phyloP scores from a whole-genome alignment of 2,329 filamentous ascomycete genomes.

The Talaromyces sp. region DNA sequence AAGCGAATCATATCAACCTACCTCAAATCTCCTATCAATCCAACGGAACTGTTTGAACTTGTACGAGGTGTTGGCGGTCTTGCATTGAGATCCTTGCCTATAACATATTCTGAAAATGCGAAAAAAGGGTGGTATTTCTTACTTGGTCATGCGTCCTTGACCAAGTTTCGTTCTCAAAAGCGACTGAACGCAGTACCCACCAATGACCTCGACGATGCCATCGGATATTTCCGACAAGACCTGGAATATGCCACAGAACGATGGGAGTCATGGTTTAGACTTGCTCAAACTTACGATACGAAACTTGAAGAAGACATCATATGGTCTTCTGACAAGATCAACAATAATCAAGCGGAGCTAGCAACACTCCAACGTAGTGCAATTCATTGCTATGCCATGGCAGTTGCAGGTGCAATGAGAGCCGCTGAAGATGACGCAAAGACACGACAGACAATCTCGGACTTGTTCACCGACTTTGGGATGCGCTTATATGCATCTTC shows the following conservation, averaged over 20 bases:
- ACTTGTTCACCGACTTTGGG: constrained; percentile 67
- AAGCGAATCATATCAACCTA: constrained; percentile 76
- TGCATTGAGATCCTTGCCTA: constrained; percentile 66
- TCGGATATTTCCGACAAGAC: constrained; percentile 75
- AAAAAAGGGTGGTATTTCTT: constrained; percentile 89
- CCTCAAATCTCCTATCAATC: constrained; percentile 79
- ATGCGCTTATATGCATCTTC: constrained; percentile 67
- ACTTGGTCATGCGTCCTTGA: constrained; percentile 81
- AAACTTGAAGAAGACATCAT: constrained; percentile 83
- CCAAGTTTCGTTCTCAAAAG: constrained; percentile 78
- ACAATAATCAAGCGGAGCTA: constrained; percentile 73
- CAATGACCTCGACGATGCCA: constrained; percentile 77
- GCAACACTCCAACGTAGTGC: constrained; percentile 72
- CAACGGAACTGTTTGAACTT: constrained; percentile 74
- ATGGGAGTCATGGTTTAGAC: constrained; percentile 88
- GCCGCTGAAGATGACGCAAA: constrained; percentile 54
- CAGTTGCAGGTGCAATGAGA: constrained; percentile 59
- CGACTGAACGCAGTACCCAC: constrained; percentile 74
- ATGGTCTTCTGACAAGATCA: constrained; percentile 89
- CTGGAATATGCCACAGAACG: constrained; percentile 75
- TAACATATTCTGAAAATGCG: constrained; percentile 67
- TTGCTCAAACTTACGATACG: constrained; percentile 83
- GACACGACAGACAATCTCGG: constrained; percentile 57
- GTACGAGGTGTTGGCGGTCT: constrained; percentile 73
- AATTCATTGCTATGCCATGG: constrained; percentile 78